Percentiles rank a stretch among this genome's conserved stretches.
phyloP scores from a whole-genome alignment of 768 basidiomycete species.

The Leccinum truebloodii region DNA sequence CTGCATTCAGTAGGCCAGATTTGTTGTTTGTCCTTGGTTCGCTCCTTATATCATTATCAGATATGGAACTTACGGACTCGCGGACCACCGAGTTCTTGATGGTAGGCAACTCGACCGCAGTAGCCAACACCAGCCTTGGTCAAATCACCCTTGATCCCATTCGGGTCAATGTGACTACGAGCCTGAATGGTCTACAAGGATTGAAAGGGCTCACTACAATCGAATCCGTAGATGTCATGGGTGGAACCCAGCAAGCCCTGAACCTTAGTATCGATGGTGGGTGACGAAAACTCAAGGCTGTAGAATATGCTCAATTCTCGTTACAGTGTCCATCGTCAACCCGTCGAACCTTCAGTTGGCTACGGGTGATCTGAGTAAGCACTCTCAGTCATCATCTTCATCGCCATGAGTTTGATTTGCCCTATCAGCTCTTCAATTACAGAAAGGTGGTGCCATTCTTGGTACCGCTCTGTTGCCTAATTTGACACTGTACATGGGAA shows the following conservation, averaged over 20 bases:
- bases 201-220: constrained; percentile 58
- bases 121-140: constrained; percentile 63
- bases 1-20: constrained; percentile 53
- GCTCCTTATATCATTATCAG: constrained; percentile 33
- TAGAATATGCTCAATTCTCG: not conserved
- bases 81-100: constrained; percentile 53
- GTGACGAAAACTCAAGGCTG: constrained; percentile 4
- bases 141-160: constrained; percentile 70
- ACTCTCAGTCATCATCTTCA: not conserved
- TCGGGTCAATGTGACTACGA: constrained; percentile 67
- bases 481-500: constrained; percentile 57
- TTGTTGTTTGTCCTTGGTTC: not conserved
- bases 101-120: constrained; percentile 57
- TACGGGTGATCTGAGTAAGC: constrained; percentile 64
- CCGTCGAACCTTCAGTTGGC: constrained; percentile 65
- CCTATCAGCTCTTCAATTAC: constrained; percentile 53
- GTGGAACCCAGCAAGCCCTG: constrained; percentile 61
- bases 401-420: not conserved
- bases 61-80: constrained; percentile 54
- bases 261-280: constrained; percentile 58
- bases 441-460: constrained; percentile 49
- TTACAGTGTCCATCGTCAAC: constrained; percentile 61
- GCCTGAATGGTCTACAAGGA: constrained; percentile 59
- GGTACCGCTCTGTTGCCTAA: constrained; percentile 66
- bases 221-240: constrained; percentile 60